Percentiles rank a stretch among this genome's conserved stretches.
phyloP scores from a whole-genome alignment of 2,329 filamentous ascomycete genomes.

The Exophiala viscosa region DNA sequence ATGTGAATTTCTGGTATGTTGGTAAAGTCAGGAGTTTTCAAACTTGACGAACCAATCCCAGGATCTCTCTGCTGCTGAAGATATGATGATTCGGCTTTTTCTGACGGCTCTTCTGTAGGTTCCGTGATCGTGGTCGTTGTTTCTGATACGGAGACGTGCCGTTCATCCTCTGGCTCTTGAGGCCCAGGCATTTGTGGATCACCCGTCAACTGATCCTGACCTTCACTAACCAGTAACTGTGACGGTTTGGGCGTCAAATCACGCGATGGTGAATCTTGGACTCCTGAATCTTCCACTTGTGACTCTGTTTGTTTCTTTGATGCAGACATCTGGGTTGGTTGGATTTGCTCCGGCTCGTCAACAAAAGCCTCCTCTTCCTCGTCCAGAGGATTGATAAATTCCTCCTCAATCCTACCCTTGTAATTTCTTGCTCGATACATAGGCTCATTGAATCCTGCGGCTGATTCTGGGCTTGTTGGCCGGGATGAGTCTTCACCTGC shows the following conservation, averaged over 20 bases:
- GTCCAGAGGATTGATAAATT: not conserved
- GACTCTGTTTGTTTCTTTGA: not conserved
- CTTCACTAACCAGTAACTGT: slow-evolving; percentile 12
- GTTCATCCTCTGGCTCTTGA: not conserved
- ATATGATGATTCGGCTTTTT: not conserved
- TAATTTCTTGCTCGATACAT: slow-evolving; percentile 50
- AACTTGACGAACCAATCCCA: not conserved
- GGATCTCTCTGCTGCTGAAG: not conserved
- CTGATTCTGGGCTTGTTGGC: slow-evolving; percentile 76
- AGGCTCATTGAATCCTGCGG: slow-evolving; percentile 59
- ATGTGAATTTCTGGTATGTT: slow-evolving; percentile 4
- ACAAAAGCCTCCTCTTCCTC: slow-evolving; percentile 6
- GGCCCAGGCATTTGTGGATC: slow-evolving; percentile 7
- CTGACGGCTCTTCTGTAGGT: not conserved
- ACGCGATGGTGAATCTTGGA: slow-evolving; percentile 1
- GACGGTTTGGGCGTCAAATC: slow-evolving; percentile 24
- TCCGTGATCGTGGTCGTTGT: not conserved
- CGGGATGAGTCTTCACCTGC: slow-evolving; percentile 64
- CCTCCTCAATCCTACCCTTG: not conserved
- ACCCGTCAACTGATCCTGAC: not conserved
- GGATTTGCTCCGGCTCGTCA: not conserved
- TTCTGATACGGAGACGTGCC: not conserved
- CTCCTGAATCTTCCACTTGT: not conserved
- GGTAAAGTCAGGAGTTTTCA: not conserved
- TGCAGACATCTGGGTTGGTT: no score